Base-by-base conservation (phyloP, 192 early-diverging fungal species). In the Coemansia furcata region DNA sequence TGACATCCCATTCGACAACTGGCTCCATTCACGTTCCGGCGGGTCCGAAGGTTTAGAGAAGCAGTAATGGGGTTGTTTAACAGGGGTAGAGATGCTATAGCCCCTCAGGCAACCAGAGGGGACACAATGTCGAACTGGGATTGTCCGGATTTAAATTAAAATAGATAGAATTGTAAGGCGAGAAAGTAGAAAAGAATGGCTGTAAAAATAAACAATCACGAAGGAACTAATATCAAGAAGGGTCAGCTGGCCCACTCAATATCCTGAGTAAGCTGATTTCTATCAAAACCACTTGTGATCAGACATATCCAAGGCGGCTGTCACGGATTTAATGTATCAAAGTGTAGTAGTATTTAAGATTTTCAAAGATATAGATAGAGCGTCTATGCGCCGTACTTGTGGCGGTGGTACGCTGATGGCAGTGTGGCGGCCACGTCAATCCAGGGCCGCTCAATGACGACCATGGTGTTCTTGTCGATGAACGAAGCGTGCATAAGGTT, bases 401-500 rank as follows among this genome's bases (percentile, higher is more conserved):
- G 86, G 72, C 89, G 90, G 74, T 92, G 90, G 82, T 87, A 97
- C 9, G 88, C 91, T 21, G 87, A 85, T 37, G 94, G 94, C 62
- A 99, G 67, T 11, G 85, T 87, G 65, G 88, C 86, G 50, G 93
- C 68, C 36, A 98, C 90, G 39, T 88, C 86, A 63, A 91, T 82
- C 77, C 91, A 89, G 7, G 96, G 94, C 67, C 94, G 84, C 83
- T 99, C 97, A 14, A 97, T 88, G 29, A 93, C 90, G 0, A 96
- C 87, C 82, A 97, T 82, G 44, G 92, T 88, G 74, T 88, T 84
- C 19, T 72, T 72, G 49, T 82, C 88, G 17, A 95, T 35, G 73
- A 91, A 94, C 57, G 88, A 90, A 61, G 89, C 85, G 68, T 83
- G 87, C 87, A 98, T 90, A 55, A 96, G 69, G 46, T 87, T 89